Percentiles rank a stretch among this genome's conserved stretches.
Evolutionary conservation across 192 early-diverging fungal genomes (phyloP).

Genomic region (Coemansia javaensis): DNA sequence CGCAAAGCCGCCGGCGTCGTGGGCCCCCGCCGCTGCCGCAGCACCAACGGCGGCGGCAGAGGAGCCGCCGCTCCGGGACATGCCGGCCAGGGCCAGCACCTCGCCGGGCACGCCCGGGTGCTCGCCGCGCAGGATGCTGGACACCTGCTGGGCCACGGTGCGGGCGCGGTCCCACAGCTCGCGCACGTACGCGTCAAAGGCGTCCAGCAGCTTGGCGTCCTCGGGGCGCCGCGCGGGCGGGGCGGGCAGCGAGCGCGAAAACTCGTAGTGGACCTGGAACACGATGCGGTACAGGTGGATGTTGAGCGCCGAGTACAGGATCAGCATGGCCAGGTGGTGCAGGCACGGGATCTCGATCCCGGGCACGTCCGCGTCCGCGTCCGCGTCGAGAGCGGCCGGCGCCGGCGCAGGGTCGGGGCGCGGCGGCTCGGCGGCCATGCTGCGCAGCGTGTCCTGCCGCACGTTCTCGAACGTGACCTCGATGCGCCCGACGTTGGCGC

Average conservation of each 20-base stretch:
- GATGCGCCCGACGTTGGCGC: slow-evolving; percentile 39
- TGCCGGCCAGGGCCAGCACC: slow-evolving; percentile 37
- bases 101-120: slow-evolving; percentile 30
- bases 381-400: too few species aligned
- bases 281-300: slow-evolving; percentile 51
- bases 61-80: not conserved
- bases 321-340: slow-evolving; percentile 42
- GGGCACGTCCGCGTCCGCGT: slow-evolving; percentile 12
- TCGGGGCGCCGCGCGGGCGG: slow-evolving; percentile 19
- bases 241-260: slow-evolving; percentile 30
- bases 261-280: slow-evolving; percentile 48
- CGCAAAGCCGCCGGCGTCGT: not conserved
- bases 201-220: slow-evolving; percentile 28
- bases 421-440: slow-evolving; percentile 8
- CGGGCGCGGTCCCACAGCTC: slow-evolving; percentile 37
- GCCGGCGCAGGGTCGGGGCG: not conserved
- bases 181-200: slow-evolving; percentile 38
- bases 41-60: not conserved
- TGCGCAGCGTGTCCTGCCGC: slow-evolving; percentile 30
- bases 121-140: slow-evolving; percentile 45
- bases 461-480: slow-evolving; percentile 37
- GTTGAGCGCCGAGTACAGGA: slow-evolving; percentile 45
- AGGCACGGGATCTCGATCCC: slow-evolving; percentile 46
- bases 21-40: not conserved
- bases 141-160: slow-evolving; percentile 36